Conservation (phyloP, 192 early-diverging fungal species). For the Dissophora globulifera region DNA sequence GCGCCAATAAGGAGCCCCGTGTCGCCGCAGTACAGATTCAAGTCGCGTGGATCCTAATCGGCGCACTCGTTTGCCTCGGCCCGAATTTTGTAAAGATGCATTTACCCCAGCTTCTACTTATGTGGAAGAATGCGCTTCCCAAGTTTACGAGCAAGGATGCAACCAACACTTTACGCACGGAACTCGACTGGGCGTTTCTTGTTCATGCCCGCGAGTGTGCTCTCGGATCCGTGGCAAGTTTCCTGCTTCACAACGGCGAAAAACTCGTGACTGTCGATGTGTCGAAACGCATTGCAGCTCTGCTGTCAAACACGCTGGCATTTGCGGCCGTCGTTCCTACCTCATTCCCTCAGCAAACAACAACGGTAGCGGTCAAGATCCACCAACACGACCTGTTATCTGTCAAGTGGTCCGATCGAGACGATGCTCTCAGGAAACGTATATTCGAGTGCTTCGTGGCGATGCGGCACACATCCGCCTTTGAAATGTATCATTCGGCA, state of each 20-base stretch:
- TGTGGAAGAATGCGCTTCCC: slow-evolving; percentile 85
- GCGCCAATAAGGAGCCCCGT: slow-evolving; percentile 66
- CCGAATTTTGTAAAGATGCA: slow-evolving; percentile 86
- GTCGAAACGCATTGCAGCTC: slow-evolving; percentile 79
- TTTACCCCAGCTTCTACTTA: slow-evolving; percentile 75
- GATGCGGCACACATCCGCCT: slow-evolving; percentile 64
- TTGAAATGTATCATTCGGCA: slow-evolving; percentile 59
- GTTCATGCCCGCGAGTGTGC: slow-evolving; percentile 72
- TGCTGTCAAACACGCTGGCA: slow-evolving; percentile 75
- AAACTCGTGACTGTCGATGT: slow-evolving; percentile 76
- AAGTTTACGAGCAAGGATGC: slow-evolving; percentile 78
- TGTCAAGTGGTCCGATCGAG: slow-evolving; percentile 63
- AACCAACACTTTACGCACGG: slow-evolving; percentile 57
- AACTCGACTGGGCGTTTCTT: slow-evolving; percentile 72
- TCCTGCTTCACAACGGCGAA: slow-evolving; percentile 73
- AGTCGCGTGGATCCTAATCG: slow-evolving; percentile 84
- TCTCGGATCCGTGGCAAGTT: slow-evolving; percentile 75
- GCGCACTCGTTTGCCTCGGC: slow-evolving; percentile 79
- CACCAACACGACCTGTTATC: slow-evolving; percentile 43
- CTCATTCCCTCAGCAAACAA: slow-evolving; percentile 55
- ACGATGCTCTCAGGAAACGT: slow-evolving; percentile 69
- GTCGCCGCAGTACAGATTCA: slow-evolving; percentile 72
- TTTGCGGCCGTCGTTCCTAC: slow-evolving; percentile 68
- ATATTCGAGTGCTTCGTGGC: slow-evolving; percentile 79
- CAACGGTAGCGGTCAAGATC: slow-evolving; percentile 39